These are phyloP conservation scores for Nannizziopsis barbatae DNA, from an alignment of 2,329 filamentous ascomycete species.

Conservation along the genomic window DNA sequence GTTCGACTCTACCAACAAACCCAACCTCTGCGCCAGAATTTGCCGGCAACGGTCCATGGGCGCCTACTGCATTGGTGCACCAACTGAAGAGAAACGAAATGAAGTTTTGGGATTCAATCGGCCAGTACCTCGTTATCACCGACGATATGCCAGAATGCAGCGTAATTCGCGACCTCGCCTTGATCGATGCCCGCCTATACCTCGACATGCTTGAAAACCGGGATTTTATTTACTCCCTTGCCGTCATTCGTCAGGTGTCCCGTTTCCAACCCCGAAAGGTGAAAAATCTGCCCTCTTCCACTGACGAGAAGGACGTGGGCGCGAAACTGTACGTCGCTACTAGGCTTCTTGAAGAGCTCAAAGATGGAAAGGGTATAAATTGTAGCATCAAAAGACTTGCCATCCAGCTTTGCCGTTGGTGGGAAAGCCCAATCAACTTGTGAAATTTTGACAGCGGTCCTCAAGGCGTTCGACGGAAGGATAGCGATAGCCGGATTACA, in stretches of 20 bases:
- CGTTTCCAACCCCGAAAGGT: slow-evolving; percentile 39
- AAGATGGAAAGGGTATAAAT: slow-evolving; percentile 57
- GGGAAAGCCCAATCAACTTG: slow-evolving; percentile 19
- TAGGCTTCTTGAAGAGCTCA: slow-evolving; percentile 57
- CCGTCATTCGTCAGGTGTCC: slow-evolving; percentile 63
- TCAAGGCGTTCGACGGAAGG: neutral
- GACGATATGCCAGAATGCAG: slow-evolving; percentile 44
- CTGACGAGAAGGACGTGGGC: slow-evolving; percentile 55
- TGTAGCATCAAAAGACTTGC: slow-evolving; percentile 61
- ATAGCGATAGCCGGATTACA: too few relatives aligned
- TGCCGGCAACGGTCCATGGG: slow-evolving; percentile 12
- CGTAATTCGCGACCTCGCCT: slow-evolving; percentile 53
- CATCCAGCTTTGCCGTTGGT: slow-evolving; percentile 54
- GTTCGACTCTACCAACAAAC: slow-evolving; percentile 49
- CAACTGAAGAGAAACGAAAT: slow-evolving; percentile 43
- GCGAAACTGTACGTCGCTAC: slow-evolving; percentile 58
- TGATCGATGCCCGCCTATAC: slow-evolving; percentile 56
- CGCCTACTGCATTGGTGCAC: slow-evolving; percentile 8
- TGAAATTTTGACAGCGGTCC: slow-evolving; percentile 4
- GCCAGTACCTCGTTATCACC: slow-evolving; percentile 56
- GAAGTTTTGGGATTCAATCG: slow-evolving; percentile 74
- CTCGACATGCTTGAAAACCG: slow-evolving; percentile 75
- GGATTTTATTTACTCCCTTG: slow-evolving; percentile 82
- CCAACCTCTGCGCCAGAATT: slow-evolving; percentile 28
- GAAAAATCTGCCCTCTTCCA: slow-evolving; percentile 47